A percentile compares a stretch with the other conserved stretches of the same genome.
Conservation (phyloP, 805 yeast species). For the Starmerella potacharoeniae region DNA sequence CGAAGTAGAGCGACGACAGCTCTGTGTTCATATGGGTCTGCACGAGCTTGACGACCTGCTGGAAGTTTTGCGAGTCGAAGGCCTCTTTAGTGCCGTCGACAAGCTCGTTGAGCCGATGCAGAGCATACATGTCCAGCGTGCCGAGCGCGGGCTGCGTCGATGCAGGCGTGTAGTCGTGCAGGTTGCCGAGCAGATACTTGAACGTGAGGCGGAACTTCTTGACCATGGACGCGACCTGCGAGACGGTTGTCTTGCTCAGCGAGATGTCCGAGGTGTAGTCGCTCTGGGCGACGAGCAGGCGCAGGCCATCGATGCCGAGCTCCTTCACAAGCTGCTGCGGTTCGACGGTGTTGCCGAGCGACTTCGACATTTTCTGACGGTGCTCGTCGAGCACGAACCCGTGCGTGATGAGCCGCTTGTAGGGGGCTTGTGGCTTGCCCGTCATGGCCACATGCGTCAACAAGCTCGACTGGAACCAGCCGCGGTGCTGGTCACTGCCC, state of each 20-base stretch:
- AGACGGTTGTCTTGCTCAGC: constrained; percentile 58
- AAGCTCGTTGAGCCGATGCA: constrained; percentile 44
- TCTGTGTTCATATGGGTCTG: constrained; percentile 63
- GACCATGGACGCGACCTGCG: constrained; percentile 65
- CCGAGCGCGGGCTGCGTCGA: not conserved
- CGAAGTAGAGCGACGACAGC: constrained; percentile 76
- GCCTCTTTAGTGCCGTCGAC: constrained; percentile 33
- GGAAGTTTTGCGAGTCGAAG: constrained; percentile 53
- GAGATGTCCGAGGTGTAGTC: constrained; percentile 75
- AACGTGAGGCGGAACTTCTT: constrained; percentile 76
- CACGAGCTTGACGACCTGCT: constrained; percentile 54
- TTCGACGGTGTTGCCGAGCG: constrained; percentile 67
- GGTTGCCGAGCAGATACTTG: constrained; percentile 69
- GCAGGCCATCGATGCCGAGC: constrained; percentile 80
- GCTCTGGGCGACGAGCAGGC: constrained; percentile 83
- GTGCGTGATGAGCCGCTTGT: constrained; percentile 68
- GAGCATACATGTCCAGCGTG: constrained; percentile 46
- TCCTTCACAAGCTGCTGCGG: constrained; percentile 54
- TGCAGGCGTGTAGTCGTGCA: constrained; percentile 32
- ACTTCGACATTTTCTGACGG: constrained; percentile 87
- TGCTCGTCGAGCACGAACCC: constrained; percentile 84
- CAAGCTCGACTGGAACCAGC: constrained; percentile 95
- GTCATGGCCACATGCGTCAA: constrained; percentile 55
- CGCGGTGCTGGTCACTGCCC: constrained; percentile 98
- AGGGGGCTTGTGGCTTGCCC: constrained; percentile 45